Base-by-base conservation (phyloP, 257 asterid genomes). In the Solanum acaule region DNA sequence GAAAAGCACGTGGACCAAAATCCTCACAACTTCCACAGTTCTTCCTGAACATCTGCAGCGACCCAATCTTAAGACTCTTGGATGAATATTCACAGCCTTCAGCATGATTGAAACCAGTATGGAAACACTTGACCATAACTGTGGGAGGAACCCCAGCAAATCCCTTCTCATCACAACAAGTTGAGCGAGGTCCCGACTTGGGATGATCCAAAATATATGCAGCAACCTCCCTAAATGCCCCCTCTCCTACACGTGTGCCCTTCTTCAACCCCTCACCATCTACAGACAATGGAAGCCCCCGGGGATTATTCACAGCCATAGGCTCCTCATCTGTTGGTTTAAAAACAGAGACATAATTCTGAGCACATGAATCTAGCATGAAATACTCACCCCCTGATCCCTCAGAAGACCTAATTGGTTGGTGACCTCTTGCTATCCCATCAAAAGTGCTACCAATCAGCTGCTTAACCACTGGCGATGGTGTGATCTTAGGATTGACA, bases 21-120 rank as follows among this genome's bases (percentile, higher is more conserved):
- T 95, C 98, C 93, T 95, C 98, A 29, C 96, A 95, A 89, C 98
- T 95, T 87, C 98, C 98, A 75, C 90, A 89, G 88, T 95, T 95
- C 92, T 93, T 94, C 93, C 92, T 83, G 87, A 94, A 95, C 96
- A 91, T 89, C 92, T 95, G 98, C 84, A 95, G 92, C 10, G 98
- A 95, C 76, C 98, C 98, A 68, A 92, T 86, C 94, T 94, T 95
- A 73, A 86, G 73, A 72, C 71, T 61, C 38, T 86, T 88, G 10
- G 40, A 86, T 75, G 83, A 70, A 87, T 83, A 10, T 18, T 86
- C 86, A 88, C 27, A 89, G 70, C 92, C 95, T 33, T 91, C 90
- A 5, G 94, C 78, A 85, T 92, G 91, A 56, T 93, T 89, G 86
- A 94, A 94, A 65, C 90, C 93, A 16, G 61, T 72, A 71, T 94